Evolutionary conservation across 2,329 filamentous ascomycete genomes (phyloP).

Genomic region (Epichloe elymi): DNA sequence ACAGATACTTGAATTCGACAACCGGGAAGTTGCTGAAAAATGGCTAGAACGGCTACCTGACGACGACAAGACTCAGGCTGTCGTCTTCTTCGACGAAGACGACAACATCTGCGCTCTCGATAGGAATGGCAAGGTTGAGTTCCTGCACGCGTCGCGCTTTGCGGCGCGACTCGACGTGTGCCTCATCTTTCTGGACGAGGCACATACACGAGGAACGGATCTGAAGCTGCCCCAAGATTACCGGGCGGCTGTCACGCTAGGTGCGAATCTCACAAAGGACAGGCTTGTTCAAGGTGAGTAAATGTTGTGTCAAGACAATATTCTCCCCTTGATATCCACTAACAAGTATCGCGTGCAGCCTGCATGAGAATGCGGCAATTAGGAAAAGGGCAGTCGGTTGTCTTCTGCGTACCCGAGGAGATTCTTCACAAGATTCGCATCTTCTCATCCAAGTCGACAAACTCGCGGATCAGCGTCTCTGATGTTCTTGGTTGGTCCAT

Average conservation of each 20-base stretch:
- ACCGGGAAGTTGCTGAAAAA: slow-evolving; percentile 34
- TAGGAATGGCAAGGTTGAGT: slow-evolving; percentile 29
- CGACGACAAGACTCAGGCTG: slow-evolving; percentile 12
- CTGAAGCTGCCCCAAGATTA: slow-evolving; percentile 45
- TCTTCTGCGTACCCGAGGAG: slow-evolving; percentile 47
- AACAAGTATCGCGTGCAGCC: slow-evolving; percentile 23
- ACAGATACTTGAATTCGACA: slow-evolving; percentile 51
- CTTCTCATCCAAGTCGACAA: accelerated
- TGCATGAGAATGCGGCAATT: slow-evolving; percentile 62
- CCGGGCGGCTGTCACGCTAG: slow-evolving; percentile 54
- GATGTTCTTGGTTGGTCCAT: slow-evolving; percentile 51
- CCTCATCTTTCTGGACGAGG: slow-evolving; percentile 56
- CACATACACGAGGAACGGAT: slow-evolving; percentile 58
- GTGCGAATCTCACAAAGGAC: slow-evolving; percentile 54
- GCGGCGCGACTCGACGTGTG: slow-evolving; percentile 41
- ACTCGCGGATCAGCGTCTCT: slow-evolving; percentile 25
- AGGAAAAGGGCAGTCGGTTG: slow-evolving; percentile 50
- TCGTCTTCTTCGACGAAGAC: slow-evolving; percentile 43
- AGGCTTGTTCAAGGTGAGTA: slow-evolving; percentile 49
- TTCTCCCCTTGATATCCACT: background rate
- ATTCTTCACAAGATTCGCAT: slow-evolving; percentile 39
- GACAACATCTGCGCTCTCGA: slow-evolving; percentile 44
- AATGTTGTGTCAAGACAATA: background rate
- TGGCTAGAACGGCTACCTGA: slow-evolving; percentile 32
- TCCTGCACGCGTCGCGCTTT: slow-evolving; percentile 46